Evolutionary conservation across 257 asterid genomes (phyloP).

Genomic region (Osmanthus fragrans): DNA sequence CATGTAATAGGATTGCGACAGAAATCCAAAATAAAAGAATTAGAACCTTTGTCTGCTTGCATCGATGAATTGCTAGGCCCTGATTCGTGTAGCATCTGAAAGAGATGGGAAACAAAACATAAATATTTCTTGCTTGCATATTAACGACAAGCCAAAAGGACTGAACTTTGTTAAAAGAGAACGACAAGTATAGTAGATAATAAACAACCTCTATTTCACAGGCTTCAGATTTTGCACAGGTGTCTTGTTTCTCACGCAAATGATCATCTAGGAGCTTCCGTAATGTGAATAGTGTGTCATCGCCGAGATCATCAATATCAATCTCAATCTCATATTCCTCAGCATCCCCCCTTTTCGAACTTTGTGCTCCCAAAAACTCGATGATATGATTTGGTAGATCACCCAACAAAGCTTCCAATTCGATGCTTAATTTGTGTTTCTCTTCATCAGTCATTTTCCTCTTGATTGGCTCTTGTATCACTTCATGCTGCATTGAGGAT

Average conservation of each 20-base stretch:
- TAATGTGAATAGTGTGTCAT: constrained; percentile 58
- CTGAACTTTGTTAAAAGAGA: neutral
- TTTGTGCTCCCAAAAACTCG: constrained; percentile 61
- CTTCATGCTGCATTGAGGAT: constrained; percentile 47
- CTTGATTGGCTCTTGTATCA: constrained; percentile 43
- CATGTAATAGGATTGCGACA: constrained; percentile 13
- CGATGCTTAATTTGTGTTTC: constrained; percentile 53
- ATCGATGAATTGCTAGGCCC: constrained; percentile 88
- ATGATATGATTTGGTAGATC: constrained; percentile 62
- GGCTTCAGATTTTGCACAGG: constrained; percentile 53
- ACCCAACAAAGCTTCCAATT: constrained; percentile 49
- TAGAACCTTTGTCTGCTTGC: constrained; percentile 80
- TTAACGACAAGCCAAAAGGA: neutral
- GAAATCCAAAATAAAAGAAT: constrained; percentile 15
- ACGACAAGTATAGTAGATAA: neutral
- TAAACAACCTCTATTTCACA: constrained; percentile 80
- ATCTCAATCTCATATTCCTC: constrained; percentile 83
- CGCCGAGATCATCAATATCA: constrained; percentile 65
- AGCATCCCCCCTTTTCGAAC: constrained; percentile 46
- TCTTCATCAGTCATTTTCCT: constrained; percentile 65
- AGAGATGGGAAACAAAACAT: constrained; percentile 21
- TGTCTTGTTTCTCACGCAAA: constrained; percentile 48
- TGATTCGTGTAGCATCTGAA: constrained; percentile 83
- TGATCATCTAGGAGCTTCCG: constrained; percentile 67
- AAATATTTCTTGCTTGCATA: constrained; percentile 4